These are phyloP conservation scores for Rhododendron ferrugineum DNA, from an alignment of 148 eudicot species.

Conservation along the genomic window DNA sequence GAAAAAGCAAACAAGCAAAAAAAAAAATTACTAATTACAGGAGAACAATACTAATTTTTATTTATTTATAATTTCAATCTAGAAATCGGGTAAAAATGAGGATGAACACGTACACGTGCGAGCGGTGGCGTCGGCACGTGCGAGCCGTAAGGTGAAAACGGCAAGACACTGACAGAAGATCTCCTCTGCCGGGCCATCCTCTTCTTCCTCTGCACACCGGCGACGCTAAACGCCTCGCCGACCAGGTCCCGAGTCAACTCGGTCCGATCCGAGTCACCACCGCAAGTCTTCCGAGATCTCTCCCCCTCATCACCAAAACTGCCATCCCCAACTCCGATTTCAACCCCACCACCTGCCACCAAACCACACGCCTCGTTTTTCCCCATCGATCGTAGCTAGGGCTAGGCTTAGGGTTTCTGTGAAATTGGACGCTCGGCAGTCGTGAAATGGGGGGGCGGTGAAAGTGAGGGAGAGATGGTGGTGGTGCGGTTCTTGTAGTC, in stretches of 20 bases:
- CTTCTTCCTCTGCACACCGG: constrained; percentile 14
- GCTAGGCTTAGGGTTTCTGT: neutral
- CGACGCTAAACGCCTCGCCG: neutral
- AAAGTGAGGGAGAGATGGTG: neutral
- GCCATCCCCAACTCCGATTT: neutral
- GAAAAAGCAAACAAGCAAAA: neutral
- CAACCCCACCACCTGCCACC: constrained; percentile 15
- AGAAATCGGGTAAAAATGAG: constrained; percentile 17
- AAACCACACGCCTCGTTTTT: constrained; percentile 23
- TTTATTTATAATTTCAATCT: neutral
- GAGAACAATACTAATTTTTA: neutral
- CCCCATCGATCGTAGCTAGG: constrained; percentile 4
- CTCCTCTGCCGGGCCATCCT: constrained; percentile 25
- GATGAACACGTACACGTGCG: constrained; percentile 40
- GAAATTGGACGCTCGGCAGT: constrained; percentile 17
- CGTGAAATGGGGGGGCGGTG: constrained; percentile 8
- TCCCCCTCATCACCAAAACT: neutral
- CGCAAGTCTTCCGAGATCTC: neutral
- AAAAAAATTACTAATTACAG: neutral
- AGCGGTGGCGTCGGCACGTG: constrained; percentile 27
- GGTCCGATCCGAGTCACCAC: neutral
- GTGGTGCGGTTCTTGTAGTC: neutral
- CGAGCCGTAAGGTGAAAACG: neutral
- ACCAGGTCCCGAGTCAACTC: neutral
- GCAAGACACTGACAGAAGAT: constrained; percentile 5